These are phyloP conservation scores for Cordyceps sp. DNA, from an alignment of 2,329 filamentous ascomycete genomes.

Conservation along the genomic window DNA sequence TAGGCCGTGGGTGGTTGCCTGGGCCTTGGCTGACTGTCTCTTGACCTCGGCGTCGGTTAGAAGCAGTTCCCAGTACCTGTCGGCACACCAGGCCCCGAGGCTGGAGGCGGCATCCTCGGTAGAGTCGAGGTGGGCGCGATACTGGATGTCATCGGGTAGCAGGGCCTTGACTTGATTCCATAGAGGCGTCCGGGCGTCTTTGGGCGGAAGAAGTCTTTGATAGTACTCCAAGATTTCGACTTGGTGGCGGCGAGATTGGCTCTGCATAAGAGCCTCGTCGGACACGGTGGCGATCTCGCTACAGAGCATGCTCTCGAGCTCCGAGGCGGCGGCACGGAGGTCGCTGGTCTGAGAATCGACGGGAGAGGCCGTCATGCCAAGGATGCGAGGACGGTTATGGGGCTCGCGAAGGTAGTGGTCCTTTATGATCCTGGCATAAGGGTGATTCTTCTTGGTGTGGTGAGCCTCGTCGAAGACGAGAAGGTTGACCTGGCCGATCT, in stretches of 20 bases:
- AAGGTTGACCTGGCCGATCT: slow-evolving; percentile 71
- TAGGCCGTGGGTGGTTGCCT: slow-evolving; percentile 21
- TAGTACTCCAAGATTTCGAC: slow-evolving; percentile 36
- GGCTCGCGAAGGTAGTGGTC: slow-evolving; percentile 53
- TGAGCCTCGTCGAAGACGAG: slow-evolving; percentile 94
- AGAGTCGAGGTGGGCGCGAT: slow-evolving; percentile 42
- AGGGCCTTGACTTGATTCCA: slow-evolving; percentile 35
- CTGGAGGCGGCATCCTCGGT: slow-evolving; percentile 43
- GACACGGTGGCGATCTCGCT: slow-evolving; percentile 65
- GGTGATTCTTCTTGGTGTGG: slow-evolving; percentile 85
- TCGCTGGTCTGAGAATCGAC: slow-evolving; percentile 63
- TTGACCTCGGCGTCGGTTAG: slow-evolving; percentile 44
- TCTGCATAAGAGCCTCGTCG: slow-evolving; percentile 16
- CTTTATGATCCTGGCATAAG: slow-evolving; percentile 79
- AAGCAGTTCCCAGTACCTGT: slow-evolving; percentile 61
- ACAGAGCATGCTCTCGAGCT: slow-evolving; percentile 63
- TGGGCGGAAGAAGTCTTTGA: slow-evolving; percentile 22
- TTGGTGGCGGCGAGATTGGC: slow-evolving; percentile 10
- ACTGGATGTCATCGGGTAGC: slow-evolving; percentile 22
- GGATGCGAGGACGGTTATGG: slow-evolving; percentile 51
- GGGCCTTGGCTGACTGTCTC: slow-evolving; percentile 35
- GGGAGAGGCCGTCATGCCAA: slow-evolving; percentile 95
- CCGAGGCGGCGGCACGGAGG: slow-evolving; percentile 49
- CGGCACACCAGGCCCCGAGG: slow-evolving; percentile 72
- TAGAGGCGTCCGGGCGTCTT: slow-evolving; percentile 44